A percentile compares a stretch with the other conserved stretches of the same genome.
Conservation (phyloP, 2,329 filamentous ascomycete genomes). For the Epichloe typhina region DNA sequence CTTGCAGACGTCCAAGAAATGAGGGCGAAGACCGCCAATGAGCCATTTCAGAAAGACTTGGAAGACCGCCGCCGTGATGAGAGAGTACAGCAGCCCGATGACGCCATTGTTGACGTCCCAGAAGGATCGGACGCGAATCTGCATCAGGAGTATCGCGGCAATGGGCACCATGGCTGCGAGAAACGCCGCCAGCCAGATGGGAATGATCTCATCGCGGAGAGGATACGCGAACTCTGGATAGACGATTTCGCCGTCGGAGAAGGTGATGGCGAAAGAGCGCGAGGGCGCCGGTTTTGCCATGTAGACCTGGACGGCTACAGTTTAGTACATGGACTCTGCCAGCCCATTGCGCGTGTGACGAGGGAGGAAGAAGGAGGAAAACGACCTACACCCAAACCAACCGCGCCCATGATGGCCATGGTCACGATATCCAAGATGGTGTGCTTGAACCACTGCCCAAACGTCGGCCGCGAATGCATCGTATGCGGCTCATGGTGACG, state of each 20-base stretch:
- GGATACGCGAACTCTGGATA: constrained; percentile 61
- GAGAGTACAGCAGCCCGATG: constrained; percentile 54
- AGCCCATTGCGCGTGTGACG: too few species aligned
- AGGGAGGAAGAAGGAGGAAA: neutral
- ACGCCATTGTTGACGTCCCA: constrained; percentile 61
- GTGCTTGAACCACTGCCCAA: constrained; percentile 57
- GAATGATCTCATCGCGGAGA: constrained; percentile 54
- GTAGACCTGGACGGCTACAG: constrained; percentile 35
- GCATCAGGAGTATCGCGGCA: constrained; percentile 48
- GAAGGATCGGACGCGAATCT: constrained; percentile 54
- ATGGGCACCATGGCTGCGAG: constrained; percentile 54
- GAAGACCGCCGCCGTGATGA: constrained; percentile 61
- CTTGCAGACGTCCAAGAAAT: constrained; percentile 59
- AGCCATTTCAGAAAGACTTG: constrained; percentile 67
- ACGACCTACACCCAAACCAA: constrained; percentile 49
- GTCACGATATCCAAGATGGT: constrained; percentile 56
- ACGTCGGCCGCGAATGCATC: constrained; percentile 41
- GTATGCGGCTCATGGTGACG: constrained; percentile 16
- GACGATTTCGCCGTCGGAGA: constrained; percentile 53
- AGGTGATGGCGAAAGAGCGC: constrained; percentile 44
- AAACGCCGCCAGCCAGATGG: constrained; percentile 57
- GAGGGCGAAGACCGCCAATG: constrained; percentile 59
- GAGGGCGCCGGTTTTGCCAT: constrained; percentile 50
- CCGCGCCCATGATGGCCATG: constrained; percentile 50
- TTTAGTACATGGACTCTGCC: neutral